phyloP scores from a whole-genome alignment of 176 grass and related monocot genomes.

The Hordeum marinum region DNA sequence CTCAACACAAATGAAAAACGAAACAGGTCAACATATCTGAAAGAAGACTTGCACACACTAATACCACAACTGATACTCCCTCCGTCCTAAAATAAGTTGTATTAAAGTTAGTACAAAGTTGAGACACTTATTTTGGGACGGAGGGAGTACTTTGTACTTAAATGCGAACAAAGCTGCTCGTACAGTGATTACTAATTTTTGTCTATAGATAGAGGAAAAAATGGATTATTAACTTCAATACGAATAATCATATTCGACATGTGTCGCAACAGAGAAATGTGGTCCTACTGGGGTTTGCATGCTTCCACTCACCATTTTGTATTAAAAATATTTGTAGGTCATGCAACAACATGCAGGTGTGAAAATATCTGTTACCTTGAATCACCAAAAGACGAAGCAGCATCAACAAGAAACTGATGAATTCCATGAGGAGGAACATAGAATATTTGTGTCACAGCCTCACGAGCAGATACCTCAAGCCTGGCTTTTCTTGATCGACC shows the following conservation, averaged over 20 bases:
- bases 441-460: conserved; percentile 81
- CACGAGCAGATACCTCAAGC: conserved; percentile 72
- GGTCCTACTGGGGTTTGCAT: not conserved
- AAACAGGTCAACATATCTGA: conserved; percentile 7
- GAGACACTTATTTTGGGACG: no score
- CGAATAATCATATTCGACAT: not conserved
- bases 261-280: not conserved
- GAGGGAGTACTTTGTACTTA: not conserved
- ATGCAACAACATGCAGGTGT: not conserved
- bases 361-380: conserved; percentile 44
- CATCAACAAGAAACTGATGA: conserved; percentile 75
- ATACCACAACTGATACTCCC: not conserved
- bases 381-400: conserved; percentile 64
- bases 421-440: conserved; percentile 92
- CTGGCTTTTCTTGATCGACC: conserved; percentile 60
- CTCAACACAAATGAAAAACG: conserved; percentile 20
- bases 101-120: no score
- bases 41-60: conserved; percentile 8
- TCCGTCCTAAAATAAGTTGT: no score
- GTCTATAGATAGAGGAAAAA: not conserved
- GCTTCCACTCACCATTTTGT: not conserved
- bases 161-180: not conserved
- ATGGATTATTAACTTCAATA: not conserved
- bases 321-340: not conserved
- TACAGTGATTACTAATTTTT: not conserved